These are phyloP conservation scores for Candida ficus DNA, from an alignment of 805 yeast genomes.

Conservation along the genomic window DNA sequence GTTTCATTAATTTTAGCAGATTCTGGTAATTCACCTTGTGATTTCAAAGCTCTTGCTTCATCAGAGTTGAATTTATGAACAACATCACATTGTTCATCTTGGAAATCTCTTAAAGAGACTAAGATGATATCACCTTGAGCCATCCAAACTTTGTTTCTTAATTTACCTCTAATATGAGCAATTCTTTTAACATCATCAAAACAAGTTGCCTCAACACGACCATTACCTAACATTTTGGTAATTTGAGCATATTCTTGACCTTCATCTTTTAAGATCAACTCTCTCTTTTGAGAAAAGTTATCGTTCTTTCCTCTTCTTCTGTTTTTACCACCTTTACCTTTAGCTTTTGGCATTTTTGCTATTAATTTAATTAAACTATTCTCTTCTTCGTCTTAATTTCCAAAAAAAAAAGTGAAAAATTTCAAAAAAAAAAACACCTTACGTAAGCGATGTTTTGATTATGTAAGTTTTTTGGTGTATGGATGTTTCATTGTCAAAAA, in stretches of 20 bases:
- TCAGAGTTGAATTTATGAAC: conserved; percentile 95
- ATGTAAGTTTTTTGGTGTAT: too few relatives aligned
- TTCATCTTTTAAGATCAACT: conserved; percentile 84
- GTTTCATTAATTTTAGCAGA: conserved; percentile 96
- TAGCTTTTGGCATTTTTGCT: conserved; percentile 62
- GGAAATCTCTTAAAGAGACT: conserved; percentile 96
- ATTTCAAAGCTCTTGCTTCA: conserved; percentile 95
- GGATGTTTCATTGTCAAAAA: too few relatives aligned
- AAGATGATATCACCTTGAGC: conserved; percentile 96
- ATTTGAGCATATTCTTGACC: conserved; percentile 99
- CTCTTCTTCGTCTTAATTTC: background rate
- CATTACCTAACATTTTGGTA: conserved; percentile 96
- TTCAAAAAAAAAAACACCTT: background rate
- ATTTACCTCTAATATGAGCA: conserved; percentile 98
- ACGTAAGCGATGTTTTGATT: background rate
- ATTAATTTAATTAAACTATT: background rate
- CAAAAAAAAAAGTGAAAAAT: conserved; percentile 5
- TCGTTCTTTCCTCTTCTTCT: conserved; percentile 98
- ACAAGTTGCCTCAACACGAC: conserved; percentile 92
- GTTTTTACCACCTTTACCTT: conserved; percentile 81
- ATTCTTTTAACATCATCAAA: conserved; percentile 91
- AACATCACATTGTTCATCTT: conserved; percentile 97
- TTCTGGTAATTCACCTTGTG: conserved; percentile 96
- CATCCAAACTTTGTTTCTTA: conserved; percentile 99
- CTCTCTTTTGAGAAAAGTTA: conserved; percentile 88